Conservation (phyloP, 2,329 filamentous ascomycete species). For the Aspergillus clavatus region DNA sequence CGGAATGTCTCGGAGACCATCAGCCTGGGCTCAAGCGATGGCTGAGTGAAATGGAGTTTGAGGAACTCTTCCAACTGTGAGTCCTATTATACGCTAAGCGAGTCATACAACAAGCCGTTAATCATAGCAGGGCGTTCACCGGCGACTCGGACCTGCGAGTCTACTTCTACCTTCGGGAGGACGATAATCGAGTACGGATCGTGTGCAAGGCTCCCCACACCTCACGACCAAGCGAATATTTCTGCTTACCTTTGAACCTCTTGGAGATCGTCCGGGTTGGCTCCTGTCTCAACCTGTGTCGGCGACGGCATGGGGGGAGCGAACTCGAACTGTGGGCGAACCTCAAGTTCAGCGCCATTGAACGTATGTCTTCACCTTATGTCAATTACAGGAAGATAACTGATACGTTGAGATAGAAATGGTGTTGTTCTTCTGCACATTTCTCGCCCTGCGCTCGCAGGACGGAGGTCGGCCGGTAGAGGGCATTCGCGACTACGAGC, state of each 20-base stretch:
- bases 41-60: slow-evolving; percentile 33
- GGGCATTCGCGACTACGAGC: slow-evolving; percentile 46
- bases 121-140: slow-evolving; percentile 42
- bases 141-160: slow-evolving; percentile 42
- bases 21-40: slow-evolving; percentile 24
- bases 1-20: slow-evolving; percentile 32
- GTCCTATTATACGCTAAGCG: slow-evolving; percentile 13
- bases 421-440: slow-evolving; percentile 54
- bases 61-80: slow-evolving; percentile 38
- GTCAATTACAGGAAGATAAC: not conserved
- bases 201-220: slow-evolving; percentile 46
- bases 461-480: slow-evolving; percentile 42
- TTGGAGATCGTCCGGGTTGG: slow-evolving; percentile 36
- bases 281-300: slow-evolving; percentile 38
- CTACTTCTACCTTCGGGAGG: slow-evolving; percentile 48
- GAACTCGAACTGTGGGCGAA: slow-evolving; percentile 50
- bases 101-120: not conserved
- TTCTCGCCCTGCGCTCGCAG: slow-evolving; percentile 55
- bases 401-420: slow-evolving; percentile 39
- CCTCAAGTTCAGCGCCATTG: slow-evolving; percentile 52
- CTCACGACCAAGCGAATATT: slow-evolving; percentile 39
- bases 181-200: slow-evolving; percentile 51
- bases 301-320: slow-evolving; percentile 31
- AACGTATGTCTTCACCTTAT: slow-evolving; percentile 42
- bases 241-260: slow-evolving; percentile 49